Evolutionary conservation across 305 asterid genomes (phyloP).

Genomic region (Caryopteris hybrid): DNA sequence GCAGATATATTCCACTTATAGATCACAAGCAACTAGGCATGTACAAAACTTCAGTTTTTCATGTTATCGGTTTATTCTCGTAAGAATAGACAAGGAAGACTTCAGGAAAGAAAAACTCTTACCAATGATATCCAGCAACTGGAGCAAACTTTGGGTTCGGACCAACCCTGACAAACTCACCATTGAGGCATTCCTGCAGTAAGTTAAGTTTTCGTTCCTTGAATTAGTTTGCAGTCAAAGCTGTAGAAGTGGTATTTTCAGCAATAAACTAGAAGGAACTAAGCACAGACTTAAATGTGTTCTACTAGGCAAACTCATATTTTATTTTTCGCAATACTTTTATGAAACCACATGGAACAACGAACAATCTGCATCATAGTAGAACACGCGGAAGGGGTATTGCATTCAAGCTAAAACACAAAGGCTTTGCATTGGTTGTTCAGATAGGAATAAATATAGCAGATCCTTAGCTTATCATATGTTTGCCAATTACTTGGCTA

Average conservation of each 20-base stretch:
- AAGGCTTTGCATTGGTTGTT: not conserved
- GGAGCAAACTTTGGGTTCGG: slow-evolving; percentile 90
- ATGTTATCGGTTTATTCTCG: not conserved
- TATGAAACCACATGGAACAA: not conserved
- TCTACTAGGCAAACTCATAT: not conserved
- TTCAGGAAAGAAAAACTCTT: slow-evolving; percentile 11
- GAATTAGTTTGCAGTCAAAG: not conserved
- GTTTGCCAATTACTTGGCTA: not conserved
- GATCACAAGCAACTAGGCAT: not conserved
- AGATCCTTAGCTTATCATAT: not conserved
- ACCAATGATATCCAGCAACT: slow-evolving; percentile 98
- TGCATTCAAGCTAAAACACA: not conserved
- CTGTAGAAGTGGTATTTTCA: not conserved
- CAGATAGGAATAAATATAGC: not conserved
- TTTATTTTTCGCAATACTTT: not conserved
- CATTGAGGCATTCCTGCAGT: slow-evolving; percentile 88
- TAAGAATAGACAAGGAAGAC: not conserved
- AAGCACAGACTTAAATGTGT: not conserved
- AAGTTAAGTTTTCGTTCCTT: not conserved
- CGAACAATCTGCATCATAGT: not conserved
- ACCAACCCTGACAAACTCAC: slow-evolving; percentile 97
- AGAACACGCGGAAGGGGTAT: not conserved
- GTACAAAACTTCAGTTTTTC: not conserved
- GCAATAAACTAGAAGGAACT: not conserved
- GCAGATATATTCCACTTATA: not conserved